phyloP scores from a whole-genome alignment of 106 monocot genomes.

The Phalaenopsis equestris region DNA sequence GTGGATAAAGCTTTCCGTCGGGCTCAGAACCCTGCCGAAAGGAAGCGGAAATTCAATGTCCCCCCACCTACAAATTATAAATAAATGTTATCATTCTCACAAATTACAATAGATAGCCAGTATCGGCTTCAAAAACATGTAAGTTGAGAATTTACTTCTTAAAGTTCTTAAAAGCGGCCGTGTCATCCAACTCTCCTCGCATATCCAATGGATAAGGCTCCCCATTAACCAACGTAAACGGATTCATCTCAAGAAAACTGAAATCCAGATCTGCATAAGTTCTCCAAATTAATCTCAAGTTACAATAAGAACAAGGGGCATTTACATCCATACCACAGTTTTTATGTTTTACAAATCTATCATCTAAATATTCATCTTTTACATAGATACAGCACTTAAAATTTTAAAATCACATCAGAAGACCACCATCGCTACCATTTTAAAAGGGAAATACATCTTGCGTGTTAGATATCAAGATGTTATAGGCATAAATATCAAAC shows the following conservation, averaged over 20 bases:
- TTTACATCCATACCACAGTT: too few relatives aligned
- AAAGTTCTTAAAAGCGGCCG: constrained; percentile 98
- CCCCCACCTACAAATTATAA: constrained; percentile 65
- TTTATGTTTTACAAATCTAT: too few relatives aligned
- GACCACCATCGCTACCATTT: too few relatives aligned
- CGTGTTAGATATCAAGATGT: too few relatives aligned
- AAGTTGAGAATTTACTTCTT: constrained; percentile 49
- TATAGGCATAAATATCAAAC: too few relatives aligned
- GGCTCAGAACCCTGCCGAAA: constrained; percentile 89
- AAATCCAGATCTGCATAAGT: constrained; percentile 75
- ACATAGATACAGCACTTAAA: too few relatives aligned
- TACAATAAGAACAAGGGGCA: background rate
- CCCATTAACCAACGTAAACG: constrained; percentile 92
- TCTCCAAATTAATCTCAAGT: background rate
- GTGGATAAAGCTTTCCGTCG: constrained; percentile 80
- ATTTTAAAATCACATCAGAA: too few relatives aligned
- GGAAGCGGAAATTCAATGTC: constrained; percentile 88
- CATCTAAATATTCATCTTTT: too few relatives aligned
- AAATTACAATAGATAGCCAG: background rate
- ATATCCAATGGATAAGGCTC: constrained; percentile 94
- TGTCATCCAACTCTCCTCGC: constrained; percentile 98
- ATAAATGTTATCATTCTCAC: background rate
- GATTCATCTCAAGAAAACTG: constrained; percentile 97
- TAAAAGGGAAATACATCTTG: too few relatives aligned
- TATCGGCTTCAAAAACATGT: background rate